These are phyloP conservation scores for Talinum fruticosum DNA, from an alignment of 148 eudicot species.

Conservation along the genomic window DNA sequence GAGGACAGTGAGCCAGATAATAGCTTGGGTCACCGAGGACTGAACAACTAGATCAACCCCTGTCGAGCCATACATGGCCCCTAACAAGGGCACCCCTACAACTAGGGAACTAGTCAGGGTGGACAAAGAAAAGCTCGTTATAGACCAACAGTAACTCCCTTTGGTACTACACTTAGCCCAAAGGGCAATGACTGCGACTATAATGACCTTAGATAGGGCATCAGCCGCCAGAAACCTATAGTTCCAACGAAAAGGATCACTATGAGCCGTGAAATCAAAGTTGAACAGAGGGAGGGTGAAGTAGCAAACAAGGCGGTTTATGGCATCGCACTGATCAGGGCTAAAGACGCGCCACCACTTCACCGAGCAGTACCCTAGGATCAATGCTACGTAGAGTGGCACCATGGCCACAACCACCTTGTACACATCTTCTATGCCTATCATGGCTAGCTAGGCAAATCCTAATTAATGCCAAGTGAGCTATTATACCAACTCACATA, in stretches of 20 bases:
- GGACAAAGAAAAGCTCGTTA: conserved; percentile 65
- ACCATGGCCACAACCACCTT: conserved; percentile 73
- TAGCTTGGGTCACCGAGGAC: conserved; percentile 55
- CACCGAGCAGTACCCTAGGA: conserved; percentile 67
- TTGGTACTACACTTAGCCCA: conserved; percentile 69
- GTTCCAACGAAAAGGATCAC: conserved; percentile 68
- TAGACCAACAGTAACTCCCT: conserved; percentile 73
- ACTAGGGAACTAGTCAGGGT: conserved; percentile 66
- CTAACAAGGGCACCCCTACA: conserved; percentile 63
- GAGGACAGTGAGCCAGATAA: conserved; percentile 56
- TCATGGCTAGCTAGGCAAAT: conserved; percentile 36
- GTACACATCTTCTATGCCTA: conserved; percentile 65
- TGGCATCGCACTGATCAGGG: conserved; percentile 60
- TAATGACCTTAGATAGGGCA: conserved; percentile 59
- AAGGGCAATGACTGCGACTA: conserved; percentile 43
- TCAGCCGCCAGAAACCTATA: conserved; percentile 60
- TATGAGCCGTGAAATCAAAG: conserved; percentile 68
- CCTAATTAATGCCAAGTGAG: background rate
- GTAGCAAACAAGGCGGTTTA: conserved; percentile 61
- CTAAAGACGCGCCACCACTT: conserved; percentile 69
- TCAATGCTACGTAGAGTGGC: conserved; percentile 70
- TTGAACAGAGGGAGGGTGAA: conserved; percentile 75
- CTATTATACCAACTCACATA: too few relatives aligned
- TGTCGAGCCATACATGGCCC: conserved; percentile 63
- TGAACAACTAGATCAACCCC: conserved; percentile 72